Evolutionary conservation across 1,284 basidiomycete species (phyloP).

Genomic region (Austroboletus olivaceoglutinosus): DNA sequence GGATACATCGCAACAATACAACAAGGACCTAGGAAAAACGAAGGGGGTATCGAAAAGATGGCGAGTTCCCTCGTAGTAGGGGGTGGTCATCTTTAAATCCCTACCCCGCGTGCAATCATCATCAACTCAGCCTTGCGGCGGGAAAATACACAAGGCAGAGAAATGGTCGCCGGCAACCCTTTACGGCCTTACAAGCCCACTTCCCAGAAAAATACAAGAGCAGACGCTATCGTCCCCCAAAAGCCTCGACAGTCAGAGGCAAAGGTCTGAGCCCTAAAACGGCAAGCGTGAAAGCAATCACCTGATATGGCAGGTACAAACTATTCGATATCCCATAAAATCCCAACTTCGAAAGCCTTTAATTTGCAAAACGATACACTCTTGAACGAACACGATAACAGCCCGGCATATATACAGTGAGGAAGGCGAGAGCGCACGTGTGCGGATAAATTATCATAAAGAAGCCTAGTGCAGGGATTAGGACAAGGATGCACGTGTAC

Average conservation of each 20-base stretch:
- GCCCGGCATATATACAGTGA: constrained; percentile 12
- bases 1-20: constrained; percentile 41
- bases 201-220: constrained; percentile 28
- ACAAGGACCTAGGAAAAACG: constrained; percentile 7
- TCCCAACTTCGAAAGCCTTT: neutral
- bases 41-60: constrained; percentile 11
- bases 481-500: constrained; percentile 6
- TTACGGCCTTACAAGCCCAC: constrained; percentile 21
- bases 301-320: constrained; percentile 31
- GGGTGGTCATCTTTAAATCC: constrained; percentile 18
- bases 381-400: constrained; percentile 4
- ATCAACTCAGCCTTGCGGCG: neutral
- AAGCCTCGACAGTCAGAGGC: neutral
- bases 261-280: constrained; percentile 20
- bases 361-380: constrained; percentile 10
- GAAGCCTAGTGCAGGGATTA: constrained; percentile 4
- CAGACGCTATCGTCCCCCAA: constrained; percentile 5
- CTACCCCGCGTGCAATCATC: neutral
- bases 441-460: constrained; percentile 7
- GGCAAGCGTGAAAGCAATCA: constrained; percentile 29
- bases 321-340: constrained; percentile 3
- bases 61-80: neutral
- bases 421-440: constrained; percentile 4
- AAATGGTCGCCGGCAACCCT: neutral
- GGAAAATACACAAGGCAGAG: constrained; percentile 19